Base-by-base conservation (phyloP, 2,329 filamentous ascomycete genomes). In the Xylariaceae sp. region DNA sequence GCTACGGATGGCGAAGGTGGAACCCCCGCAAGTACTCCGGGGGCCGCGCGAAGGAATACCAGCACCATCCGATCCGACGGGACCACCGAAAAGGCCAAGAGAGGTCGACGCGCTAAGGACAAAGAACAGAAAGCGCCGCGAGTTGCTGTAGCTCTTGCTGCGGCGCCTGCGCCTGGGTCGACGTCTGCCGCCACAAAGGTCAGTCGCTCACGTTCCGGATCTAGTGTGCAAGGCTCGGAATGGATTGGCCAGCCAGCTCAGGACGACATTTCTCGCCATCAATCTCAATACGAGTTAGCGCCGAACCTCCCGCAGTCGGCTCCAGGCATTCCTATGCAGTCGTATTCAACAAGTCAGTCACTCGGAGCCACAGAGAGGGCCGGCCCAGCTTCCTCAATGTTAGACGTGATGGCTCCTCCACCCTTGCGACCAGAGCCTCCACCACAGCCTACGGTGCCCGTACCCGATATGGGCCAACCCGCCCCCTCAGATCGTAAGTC, bases 1-100 rank as follows among this genome's bases (percentile, higher is more conserved):
- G 57, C 74, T 8, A 78, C 76, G 35, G 88, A 90, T 60, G 81
- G 82, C 13, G 88, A 90, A 66, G 78, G 76, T 49, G 74, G 77
- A 52, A 83, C 84, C 1, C 80, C 81, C 8, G 77, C 77, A 8
- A 80, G 81, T n/a, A 87, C 85, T 2, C 82, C 82, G 2, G 77
- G 78, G 23, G 18, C 23, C 15, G 11, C 23, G 3, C 79, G 81
- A 23, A 78, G 83, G 59, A 80, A 77, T 58, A 76, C 73, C 11
- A 70, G 67, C 30, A 69, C 65, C 50, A 82, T 77, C 66, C 74
- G 55, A 56, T 59, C 74, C 51, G 76, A 82, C 30, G 74, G 71
- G 50, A 71, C 69, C 37, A 65, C 72, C 15, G 81, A 84, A 61
- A 84, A 76, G 67, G 65, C 71, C 1, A 74, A 76, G 58, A 74